Conservation (phyloP, 441 rosid species). For the Jatropha multifida region DNA sequence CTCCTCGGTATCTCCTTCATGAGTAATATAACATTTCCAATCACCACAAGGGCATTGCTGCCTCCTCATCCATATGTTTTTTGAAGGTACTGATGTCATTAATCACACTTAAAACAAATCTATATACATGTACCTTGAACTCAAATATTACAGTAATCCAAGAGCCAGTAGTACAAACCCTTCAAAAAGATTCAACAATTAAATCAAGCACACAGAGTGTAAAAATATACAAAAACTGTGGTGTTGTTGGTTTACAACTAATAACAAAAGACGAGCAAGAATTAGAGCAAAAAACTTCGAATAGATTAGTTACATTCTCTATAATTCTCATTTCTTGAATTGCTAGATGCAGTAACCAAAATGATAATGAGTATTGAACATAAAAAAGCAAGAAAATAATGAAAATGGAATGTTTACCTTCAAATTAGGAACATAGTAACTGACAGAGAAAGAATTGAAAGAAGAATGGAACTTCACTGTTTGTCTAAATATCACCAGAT, state of each 20-base stretch:
- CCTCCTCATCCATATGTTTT: constrained; percentile 67
- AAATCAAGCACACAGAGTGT: neutral
- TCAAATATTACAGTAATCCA: neutral
- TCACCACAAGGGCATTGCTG: constrained; percentile 95
- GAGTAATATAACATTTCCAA: constrained; percentile 77
- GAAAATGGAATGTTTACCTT: constrained; percentile 16
- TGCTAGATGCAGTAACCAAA: neutral
- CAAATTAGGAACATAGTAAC: neutral
- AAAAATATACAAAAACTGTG: neutral
- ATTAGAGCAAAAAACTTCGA: neutral
- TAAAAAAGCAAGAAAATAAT: neutral
- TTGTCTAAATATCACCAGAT: neutral
- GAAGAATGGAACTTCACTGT: neutral
- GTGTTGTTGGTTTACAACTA: neutral
- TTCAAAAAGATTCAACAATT: neutral
- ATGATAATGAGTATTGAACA: neutral
- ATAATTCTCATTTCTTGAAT: neutral
- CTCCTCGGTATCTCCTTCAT: constrained; percentile 61
- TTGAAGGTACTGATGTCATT: constrained; percentile 36
- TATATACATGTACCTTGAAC: neutral
- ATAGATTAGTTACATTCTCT: too few species aligned
- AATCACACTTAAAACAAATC: neutral
- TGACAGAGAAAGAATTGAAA: neutral
- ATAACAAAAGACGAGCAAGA: neutral
- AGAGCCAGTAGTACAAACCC: neutral